Evolutionary conservation across 2,329 filamentous ascomycete species (phyloP), one percentile per base, ranked within the genome.

Genomic region (Coniochaeta ligniaria): DNA sequence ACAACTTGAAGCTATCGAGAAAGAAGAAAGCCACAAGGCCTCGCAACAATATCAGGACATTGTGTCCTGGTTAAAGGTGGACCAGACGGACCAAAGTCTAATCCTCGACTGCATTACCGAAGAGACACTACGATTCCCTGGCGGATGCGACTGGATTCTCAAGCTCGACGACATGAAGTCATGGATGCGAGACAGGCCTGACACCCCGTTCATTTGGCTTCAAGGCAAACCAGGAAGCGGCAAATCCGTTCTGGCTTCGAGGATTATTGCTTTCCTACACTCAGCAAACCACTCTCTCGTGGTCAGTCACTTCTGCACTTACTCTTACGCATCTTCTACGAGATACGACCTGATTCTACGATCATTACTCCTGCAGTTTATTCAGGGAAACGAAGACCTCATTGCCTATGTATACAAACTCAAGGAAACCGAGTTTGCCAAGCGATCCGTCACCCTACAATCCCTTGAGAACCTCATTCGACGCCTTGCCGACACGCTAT

Each of bases 211-310:
- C 22, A n/a, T 75, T 0, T 70, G 68, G 65, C 65, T 76, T 0
- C 70, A 74, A 6, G 75, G 75, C 0, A 63, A 60, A 2, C 70
- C 73, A 0, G 75, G 75, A 0, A 67, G 68, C 0, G 75, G 75
- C 0, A 78, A 77, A 57, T 77, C 72, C 33, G 68, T 75, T 0
- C 47, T 76, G 2, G 56, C 68, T 9, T 62, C 66, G 0, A 68
- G 72, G 22, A 60, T 78, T 7, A 58, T 66, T 8, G 66, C 45
- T 1, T 76, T 74, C 33, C 63, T 75, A 6, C 61, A 60, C 1
- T 28, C 28, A 1, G 22, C 59, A 0, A 47, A 57, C 1, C 36
- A 55, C 1, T 66, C 60, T 11, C 22, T 68, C 9, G 66, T 75
- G 1, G 56, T 73, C 8, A 55, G 45, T 2, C 73, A 77, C 52